A percentile compares a stretch with the other conserved stretches of the same genome.
phyloP scores from a whole-genome alignment of 495 filamentous ascomycete species.

The Mytilinidion resinicola region DNA sequence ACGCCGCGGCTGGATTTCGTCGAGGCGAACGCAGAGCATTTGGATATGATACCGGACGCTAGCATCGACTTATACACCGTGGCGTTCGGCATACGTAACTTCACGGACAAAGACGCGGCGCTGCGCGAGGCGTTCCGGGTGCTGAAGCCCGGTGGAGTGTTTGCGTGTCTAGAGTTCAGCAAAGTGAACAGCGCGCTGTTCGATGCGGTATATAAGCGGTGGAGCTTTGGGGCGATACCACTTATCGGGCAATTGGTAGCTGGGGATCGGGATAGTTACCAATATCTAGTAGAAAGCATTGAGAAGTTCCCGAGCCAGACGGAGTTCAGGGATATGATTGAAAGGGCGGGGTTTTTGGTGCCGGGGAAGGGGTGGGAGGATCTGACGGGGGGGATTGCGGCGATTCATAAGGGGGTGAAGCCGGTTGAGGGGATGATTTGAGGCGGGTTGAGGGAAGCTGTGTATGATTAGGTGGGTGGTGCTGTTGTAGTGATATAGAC shows the following conservation, averaged over 20 bases:
- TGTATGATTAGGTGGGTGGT: not conserved
- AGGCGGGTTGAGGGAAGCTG: not conserved
- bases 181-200: constrained; percentile 67
- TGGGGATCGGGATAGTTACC: constrained; percentile 90
- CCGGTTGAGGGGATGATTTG: constrained; percentile 41
- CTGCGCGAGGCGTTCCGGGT: constrained; percentile 78
- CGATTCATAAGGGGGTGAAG: constrained; percentile 95
- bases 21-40: constrained; percentile 81
- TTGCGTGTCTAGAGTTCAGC: constrained; percentile 94
- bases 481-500: not conserved
- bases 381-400: constrained; percentile 84
- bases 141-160: constrained; percentile 88
- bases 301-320: constrained; percentile 83
- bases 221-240: constrained; percentile 92
- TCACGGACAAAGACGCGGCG: constrained; percentile 77
- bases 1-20: constrained; percentile 62
- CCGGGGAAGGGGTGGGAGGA: constrained; percentile 80
- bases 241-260: constrained; percentile 93
- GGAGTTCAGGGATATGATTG: constrained; percentile 80
- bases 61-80: constrained; percentile 91
- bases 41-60: constrained; percentile 56
- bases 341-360: constrained; percentile 78
- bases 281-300: constrained; percentile 98
- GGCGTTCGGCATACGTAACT: constrained; percentile 96
- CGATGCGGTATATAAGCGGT: constrained; percentile 86